Conservation (phyloP, 1,284 basidiomycete genomes). For the Puccinia coronata region DNA sequence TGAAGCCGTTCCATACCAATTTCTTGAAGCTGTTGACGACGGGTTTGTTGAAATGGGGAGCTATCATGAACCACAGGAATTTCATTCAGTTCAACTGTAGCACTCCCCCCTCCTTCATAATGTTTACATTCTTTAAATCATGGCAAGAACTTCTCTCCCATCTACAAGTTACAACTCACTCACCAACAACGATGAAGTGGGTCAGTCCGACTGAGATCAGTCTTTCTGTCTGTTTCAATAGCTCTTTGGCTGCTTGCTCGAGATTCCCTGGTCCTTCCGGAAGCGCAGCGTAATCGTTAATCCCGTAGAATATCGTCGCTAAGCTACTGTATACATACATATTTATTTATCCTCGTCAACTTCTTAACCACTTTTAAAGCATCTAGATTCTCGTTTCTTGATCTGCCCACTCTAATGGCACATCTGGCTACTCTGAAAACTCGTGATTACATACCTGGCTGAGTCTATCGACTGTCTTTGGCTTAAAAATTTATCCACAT, state of each 20-base stretch:
- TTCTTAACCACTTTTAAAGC: background rate
- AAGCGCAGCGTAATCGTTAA: conserved; percentile 30
- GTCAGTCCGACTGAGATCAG: conserved; percentile 1
- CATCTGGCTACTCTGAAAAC: too few relatives aligned
- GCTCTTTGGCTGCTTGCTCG: background rate
- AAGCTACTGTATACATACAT: conserved; percentile 4
- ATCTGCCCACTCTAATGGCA: too few relatives aligned
- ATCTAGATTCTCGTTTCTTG: too few relatives aligned
- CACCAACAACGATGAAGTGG: conserved; percentile 20
- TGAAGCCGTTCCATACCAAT: conserved; percentile 30
- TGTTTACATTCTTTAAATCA: too few relatives aligned
- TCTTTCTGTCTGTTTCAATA: background rate
- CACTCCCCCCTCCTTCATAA: background rate
- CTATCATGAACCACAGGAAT: background rate
- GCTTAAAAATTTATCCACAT: conserved; percentile 19
- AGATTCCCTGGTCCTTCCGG: background rate
- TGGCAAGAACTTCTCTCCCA: too few relatives aligned
- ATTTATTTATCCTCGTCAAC: background rate
- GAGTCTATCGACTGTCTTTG: background rate
- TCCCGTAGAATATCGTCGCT: conserved; percentile 27
- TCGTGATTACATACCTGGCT: background rate
- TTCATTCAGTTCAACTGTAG: background rate
- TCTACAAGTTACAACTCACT: too few relatives aligned
- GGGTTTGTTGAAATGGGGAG: background rate
- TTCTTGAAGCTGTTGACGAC: conserved; percentile 13